Conservation (phyloP, 2,329 filamentous ascomycete genomes). For the Rutstroemia sp. region DNA sequence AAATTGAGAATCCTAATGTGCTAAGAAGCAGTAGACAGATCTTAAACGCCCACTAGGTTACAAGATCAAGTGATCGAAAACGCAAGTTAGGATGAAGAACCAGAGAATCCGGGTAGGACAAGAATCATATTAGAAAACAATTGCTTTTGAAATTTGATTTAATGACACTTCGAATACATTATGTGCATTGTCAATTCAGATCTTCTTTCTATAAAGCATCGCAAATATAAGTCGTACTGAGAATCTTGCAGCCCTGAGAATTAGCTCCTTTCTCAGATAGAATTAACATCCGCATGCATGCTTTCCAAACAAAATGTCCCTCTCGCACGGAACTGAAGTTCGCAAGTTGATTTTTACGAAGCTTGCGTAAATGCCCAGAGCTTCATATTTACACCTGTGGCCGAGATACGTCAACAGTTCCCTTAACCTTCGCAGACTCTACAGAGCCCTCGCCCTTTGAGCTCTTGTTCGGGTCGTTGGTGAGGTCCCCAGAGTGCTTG, state of each 20-base stretch:
- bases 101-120: neutral
- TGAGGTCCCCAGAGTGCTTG: slow-evolving; percentile 39
- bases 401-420: slow-evolving; percentile 35
- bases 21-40: too few species aligned
- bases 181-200: slow-evolving; percentile 14
- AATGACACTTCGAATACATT: slow-evolving; percentile 2
- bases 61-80: too few species aligned
- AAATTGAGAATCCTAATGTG: too few species aligned
- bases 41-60: too few species aligned
- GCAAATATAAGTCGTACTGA: neutral
- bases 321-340: too few species aligned
- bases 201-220: neutral
- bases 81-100: too few species aligned
- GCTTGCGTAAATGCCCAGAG: too few species aligned
- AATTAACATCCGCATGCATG: slow-evolving; percentile 13
- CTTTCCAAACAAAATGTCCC: too few species aligned
- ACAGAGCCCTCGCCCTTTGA: slow-evolving; percentile 50
- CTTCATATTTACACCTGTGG: slow-evolving; percentile 20
- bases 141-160: too few species aligned
- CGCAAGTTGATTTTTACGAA: too few species aligned
- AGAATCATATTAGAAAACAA: neutral
- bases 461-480: slow-evolving; percentile 39
- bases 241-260: neutral
- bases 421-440: slow-evolving; percentile 47
- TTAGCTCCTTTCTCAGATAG: slow-evolving; percentile 12